Conservation (phyloP, 1,284 basidiomycete genomes). For the Cutaneotrichosporon curvatum region DNA sequence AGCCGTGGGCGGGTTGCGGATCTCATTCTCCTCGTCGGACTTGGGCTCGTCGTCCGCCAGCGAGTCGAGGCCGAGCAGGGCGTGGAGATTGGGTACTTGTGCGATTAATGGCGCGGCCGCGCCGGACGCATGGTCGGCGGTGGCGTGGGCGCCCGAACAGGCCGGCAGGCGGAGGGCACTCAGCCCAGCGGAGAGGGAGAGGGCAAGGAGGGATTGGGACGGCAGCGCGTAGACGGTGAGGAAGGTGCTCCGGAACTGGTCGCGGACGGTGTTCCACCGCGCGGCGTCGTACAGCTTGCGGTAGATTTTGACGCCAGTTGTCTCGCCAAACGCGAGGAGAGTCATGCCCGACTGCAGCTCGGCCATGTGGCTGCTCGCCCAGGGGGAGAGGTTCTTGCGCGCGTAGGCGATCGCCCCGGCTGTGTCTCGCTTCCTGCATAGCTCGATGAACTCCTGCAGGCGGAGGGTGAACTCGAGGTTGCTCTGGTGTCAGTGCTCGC, state of each 20-base stretch:
- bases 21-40: conserved; percentile 7
- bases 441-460: conserved; percentile 92
- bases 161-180: conserved; percentile 77
- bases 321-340: conserved; percentile 60
- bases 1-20: conserved; percentile 19
- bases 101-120: conserved; percentile 23
- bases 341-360: conserved; percentile 72
- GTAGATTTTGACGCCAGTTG: conserved; percentile 40
- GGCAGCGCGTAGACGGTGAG: conserved; percentile 79
- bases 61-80: conserved; percentile 7
- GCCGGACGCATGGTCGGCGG: neutral
- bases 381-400: conserved; percentile 71
- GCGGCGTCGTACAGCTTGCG: conserved; percentile 65
- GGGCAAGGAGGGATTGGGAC: conserved; percentile 72
- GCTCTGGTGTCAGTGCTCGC: conserved; percentile 54
- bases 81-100: conserved; percentile 7
- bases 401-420: conserved; percentile 77
- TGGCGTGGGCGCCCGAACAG: conserved; percentile 13
- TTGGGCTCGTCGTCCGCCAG: neutral
- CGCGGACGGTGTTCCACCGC: conserved; percentile 67
- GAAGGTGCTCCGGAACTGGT: conserved; percentile 73
- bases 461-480: conserved; percentile 92
- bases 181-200: conserved; percentile 80
- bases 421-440: conserved; percentile 62
- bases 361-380: conserved; percentile 67